Conservation (phyloP, 768 basidiomycete species). For the Lepiota venenata region DNA sequence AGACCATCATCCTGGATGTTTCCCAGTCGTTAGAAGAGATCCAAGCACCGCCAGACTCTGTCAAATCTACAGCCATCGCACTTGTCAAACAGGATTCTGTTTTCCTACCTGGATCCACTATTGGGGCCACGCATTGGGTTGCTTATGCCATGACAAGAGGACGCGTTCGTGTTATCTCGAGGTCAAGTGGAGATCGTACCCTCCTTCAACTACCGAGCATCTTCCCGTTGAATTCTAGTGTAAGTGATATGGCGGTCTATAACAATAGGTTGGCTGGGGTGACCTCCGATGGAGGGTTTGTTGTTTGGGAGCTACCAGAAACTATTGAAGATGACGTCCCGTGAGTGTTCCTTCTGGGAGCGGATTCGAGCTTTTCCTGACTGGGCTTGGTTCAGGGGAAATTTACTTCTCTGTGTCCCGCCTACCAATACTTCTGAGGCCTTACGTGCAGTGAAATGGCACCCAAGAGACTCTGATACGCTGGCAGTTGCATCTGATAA, state of each 20-base stretch:
- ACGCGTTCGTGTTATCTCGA: conserved; percentile 84
- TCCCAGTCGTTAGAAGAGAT: conserved; percentile 69
- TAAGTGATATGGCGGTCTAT: conserved; percentile 84
- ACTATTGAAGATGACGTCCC: conserved; percentile 83
- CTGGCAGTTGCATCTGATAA: conserved; percentile 81
- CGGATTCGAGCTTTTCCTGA: conserved; percentile 3
- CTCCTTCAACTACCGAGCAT: conserved; percentile 69
- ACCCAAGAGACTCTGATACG: conserved; percentile 76
- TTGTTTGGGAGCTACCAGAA: conserved; percentile 85
- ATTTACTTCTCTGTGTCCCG: conserved; percentile 63
- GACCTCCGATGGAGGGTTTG: conserved; percentile 85
- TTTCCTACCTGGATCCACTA: conserved; percentile 83
- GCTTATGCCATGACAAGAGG: conserved; percentile 91
- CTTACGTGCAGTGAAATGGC: conserved; percentile 85
- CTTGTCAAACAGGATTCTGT: conserved; percentile 82
- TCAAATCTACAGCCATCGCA: conserved; percentile 89
- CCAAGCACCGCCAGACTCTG: conserved; percentile 69
- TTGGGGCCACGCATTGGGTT: conserved; percentile 90
- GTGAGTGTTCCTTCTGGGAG: conserved; percentile 40
- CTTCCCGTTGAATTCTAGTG: conserved; percentile 60
- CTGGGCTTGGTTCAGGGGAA: conserved; percentile 43
- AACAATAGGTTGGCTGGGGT: conserved; percentile 82
- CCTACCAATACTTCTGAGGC: conserved; percentile 59
- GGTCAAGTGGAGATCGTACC: conserved; percentile 85
- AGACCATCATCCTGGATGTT: conserved; percentile 75